Conservation (phyloP, 805 yeast species). For the Metschnikowia lachancei region DNA sequence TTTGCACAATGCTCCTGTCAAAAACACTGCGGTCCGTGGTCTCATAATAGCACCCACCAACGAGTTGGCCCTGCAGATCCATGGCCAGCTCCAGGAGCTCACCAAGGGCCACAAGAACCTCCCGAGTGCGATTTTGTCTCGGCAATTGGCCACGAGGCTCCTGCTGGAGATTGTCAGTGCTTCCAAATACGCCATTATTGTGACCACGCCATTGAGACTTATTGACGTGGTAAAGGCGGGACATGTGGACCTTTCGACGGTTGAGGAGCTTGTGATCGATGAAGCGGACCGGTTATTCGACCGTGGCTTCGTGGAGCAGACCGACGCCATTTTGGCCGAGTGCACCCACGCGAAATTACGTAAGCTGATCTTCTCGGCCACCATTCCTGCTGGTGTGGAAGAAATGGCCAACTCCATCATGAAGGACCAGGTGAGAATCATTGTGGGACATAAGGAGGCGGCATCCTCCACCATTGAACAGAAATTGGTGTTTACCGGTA, state of each 20-base stretch:
- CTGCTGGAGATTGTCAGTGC: constrained; percentile 57
- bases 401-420: constrained; percentile 81
- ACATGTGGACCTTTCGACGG: constrained; percentile 56
- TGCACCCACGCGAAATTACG: constrained; percentile 52
- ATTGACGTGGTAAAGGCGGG: constrained; percentile 71
- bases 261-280: constrained; percentile 81
- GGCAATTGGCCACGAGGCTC: constrained; percentile 67
- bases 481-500: constrained; percentile 80
- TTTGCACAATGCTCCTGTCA: constrained; percentile 23
- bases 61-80: constrained; percentile 87
- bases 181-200: constrained; percentile 71
- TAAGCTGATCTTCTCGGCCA: constrained; percentile 89
- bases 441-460: constrained; percentile 91
- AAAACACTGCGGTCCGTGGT: constrained; percentile 60
- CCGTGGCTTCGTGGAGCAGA: constrained; percentile 80
- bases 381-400: constrained; percentile 91
- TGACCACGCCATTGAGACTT: constrained; percentile 85
- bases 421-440: constrained; percentile 80
- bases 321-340: constrained; percentile 73
- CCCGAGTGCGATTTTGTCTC: constrained; percentile 63
- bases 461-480: constrained; percentile 85
- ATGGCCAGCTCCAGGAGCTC: constrained; percentile 60
- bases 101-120: constrained; percentile 51
- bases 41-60: constrained; percentile 90
- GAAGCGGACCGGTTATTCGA: constrained; percentile 96